These are phyloP conservation scores for Phytophthora megakarya DNA, from an alignment of 352 stramenopile species.

Conservation along the genomic window DNA sequence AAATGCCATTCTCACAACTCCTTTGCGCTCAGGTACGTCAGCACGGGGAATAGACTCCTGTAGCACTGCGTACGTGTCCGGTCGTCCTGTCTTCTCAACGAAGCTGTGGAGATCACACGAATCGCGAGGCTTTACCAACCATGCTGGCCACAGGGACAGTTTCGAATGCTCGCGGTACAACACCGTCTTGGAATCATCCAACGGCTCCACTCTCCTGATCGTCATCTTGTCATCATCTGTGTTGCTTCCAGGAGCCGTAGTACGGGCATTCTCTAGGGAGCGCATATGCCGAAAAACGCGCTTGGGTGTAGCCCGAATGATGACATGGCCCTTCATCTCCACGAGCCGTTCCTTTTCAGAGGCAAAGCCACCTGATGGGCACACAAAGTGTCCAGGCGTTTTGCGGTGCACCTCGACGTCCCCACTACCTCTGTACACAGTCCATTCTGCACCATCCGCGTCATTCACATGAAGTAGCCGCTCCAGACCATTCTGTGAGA, in stretches of 20 bases:
- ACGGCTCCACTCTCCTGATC: conserved; percentile 62
- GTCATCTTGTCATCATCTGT: conserved; percentile 38
- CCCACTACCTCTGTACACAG: conserved; percentile 37
- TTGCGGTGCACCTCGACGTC: conserved; percentile 51
- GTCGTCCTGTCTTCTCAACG: conserved; percentile 65
- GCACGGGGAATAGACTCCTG: conserved; percentile 69
- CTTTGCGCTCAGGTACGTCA: conserved; percentile 72
- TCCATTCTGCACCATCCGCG: conserved; percentile 47
- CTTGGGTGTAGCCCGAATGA: conserved; percentile 46
- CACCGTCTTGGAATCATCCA: conserved; percentile 68
- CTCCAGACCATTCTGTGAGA: conserved; percentile 63
- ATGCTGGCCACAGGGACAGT: conserved; percentile 77
- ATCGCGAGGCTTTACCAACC: conserved; percentile 79
- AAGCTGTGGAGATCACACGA: conserved; percentile 85
- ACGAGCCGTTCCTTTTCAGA: conserved; percentile 58
- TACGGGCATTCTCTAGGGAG: conserved; percentile 53
- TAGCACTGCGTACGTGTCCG: conserved; percentile 67
- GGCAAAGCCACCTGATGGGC: conserved; percentile 25
- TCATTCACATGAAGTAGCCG: conserved; percentile 53
- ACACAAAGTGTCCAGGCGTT: conserved; percentile 40
- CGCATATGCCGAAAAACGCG: conserved; percentile 69
- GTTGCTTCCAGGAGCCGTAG: conserved; percentile 21
- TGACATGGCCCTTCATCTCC: conserved; percentile 76
- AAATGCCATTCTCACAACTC: conserved; percentile 74
- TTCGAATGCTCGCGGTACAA: conserved; percentile 72